Base-by-base conservation (phyloP, 495 filamentous ascomycete genomes). In the Penicillium goetzii region DNA sequence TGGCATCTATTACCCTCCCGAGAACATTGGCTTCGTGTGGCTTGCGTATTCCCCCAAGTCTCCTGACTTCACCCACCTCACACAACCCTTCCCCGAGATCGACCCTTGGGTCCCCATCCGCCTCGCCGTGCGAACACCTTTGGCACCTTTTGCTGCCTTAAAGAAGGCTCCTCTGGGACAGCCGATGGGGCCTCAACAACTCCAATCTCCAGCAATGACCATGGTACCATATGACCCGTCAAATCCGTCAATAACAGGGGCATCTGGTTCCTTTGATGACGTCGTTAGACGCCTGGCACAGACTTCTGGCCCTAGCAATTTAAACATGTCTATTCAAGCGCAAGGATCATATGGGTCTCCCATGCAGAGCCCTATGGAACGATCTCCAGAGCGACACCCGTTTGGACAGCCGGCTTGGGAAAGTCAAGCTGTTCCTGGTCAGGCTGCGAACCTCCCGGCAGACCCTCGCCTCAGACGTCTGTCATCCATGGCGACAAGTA, bases 31-130 rank as follows among this genome's bases (percentile, higher is more conserved):
- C 9, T 67, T 64, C 14, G 68, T 69, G 9, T 68, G 74, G 43
- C 45, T 81, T 61, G 71, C 69, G 1, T 79, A 72, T 34, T 70
- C 73, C 38, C 60, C 64, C 1, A n/a, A 40, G 23, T 76, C 73
- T 12, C 45, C 45, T 6, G 61, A 56, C 6, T 78, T 76, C 34
- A 15, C 45, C 0, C 72, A 70, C 38, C 64, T 72, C n/a, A 49
- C 62, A 56, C 32, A 28, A 1, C 21, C 14, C 14, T 36, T 23
- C 2, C 36, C 43, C 26, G 21, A 21, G 6, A 36, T 63, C 30
- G 53, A 59, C 25, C 38, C 52, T 8, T 45, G 50, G 2, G 72
- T 66, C 47, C 66, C 70, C 6, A 52, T 80, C 15, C 56, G 62
- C 53, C n/a, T 78, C 45, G 64, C 68, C 21, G 68, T 72, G 33